Evolutionary conservation across 2,329 filamentous ascomycete species (phyloP).

Genomic region (Capronia americana): DNA sequence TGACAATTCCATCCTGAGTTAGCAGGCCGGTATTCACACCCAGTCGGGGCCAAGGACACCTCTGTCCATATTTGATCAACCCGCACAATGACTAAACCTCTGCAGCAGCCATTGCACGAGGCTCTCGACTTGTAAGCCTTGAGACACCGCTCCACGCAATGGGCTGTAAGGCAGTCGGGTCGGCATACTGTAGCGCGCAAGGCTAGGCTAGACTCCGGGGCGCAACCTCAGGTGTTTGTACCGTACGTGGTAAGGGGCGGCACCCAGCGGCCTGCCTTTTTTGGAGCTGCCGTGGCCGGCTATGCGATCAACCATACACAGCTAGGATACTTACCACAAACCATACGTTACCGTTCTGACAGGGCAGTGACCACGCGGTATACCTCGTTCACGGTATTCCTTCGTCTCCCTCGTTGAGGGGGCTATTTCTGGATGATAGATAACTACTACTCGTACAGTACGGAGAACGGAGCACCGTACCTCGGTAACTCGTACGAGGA

Average conservation of each 20-base stretch:
- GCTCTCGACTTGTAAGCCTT: conserved; percentile 2
- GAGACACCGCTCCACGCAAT: background rate
- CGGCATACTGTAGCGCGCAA: background rate
- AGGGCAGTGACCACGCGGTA: background rate
- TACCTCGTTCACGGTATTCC: background rate
- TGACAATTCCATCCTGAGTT: background rate
- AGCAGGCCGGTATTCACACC: background rate
- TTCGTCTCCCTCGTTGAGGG: background rate
- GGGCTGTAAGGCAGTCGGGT: too few species aligned
- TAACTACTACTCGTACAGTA: background rate
- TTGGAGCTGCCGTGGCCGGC: background rate
- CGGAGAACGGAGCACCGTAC: too few species aligned
- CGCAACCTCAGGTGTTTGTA: background rate
- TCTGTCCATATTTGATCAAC: background rate
- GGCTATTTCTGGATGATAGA: conserved; percentile 4
- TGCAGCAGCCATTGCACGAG: conserved; percentile 6
- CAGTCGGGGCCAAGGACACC: background rate
- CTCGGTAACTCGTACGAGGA: too few species aligned
- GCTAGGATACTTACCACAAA: background rate
- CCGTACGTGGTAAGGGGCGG: too few species aligned
- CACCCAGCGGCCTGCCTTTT: background rate
- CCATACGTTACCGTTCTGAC: conserved; percentile 2
- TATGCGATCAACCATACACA: background rate
- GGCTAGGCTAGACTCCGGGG: conserved; percentile 1
- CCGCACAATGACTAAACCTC: conserved; percentile 5